Percentiles rank a stretch among this genome's conserved stretches.
Evolutionary conservation across 1,284 basidiomycete species (phyloP).

Genomic region (Prillingera fragicola): DNA sequence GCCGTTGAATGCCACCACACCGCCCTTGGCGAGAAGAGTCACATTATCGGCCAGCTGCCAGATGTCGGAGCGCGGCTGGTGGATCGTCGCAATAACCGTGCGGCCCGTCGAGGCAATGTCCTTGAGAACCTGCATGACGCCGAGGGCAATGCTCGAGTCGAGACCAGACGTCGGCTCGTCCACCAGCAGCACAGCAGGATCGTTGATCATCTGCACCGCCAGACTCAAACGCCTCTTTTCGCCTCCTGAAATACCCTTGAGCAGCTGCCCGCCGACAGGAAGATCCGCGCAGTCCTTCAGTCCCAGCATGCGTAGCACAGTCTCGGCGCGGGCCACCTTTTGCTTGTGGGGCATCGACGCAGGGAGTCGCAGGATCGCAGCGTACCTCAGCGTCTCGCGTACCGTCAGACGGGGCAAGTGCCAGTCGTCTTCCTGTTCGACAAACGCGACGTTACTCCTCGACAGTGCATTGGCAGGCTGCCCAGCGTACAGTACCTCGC

Average conservation of each 20-base stretch:
- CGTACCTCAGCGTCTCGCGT: conserved; percentile 49
- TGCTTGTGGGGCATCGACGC: conserved; percentile 47
- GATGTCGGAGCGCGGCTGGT: conserved; percentile 55
- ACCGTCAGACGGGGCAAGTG: conserved; percentile 52
- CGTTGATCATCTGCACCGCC: conserved; percentile 53
- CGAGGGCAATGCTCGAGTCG: conserved; percentile 53
- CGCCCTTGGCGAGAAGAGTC: conserved; percentile 53
- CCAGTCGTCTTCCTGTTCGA: conserved; percentile 55
- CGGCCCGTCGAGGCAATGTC: conserved; percentile 53
- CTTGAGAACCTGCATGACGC: conserved; percentile 48
- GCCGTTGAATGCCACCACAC: conserved; percentile 45
- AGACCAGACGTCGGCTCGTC: conserved; percentile 52
- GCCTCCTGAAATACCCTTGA: conserved; percentile 55
- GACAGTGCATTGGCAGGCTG: conserved; percentile 26
- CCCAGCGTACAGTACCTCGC: conserved; percentile 46
- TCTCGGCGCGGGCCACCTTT: conserved; percentile 52
- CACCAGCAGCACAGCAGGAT: conserved; percentile 51
- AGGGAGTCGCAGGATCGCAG: conserved; percentile 52
- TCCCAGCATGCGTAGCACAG: conserved; percentile 52
- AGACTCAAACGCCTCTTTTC: conserved; percentile 55
- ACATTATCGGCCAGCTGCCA: conserved; percentile 51
- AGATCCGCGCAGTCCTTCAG: conserved; percentile 54
- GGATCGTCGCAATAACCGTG: conserved; percentile 54
- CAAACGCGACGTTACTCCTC: conserved; percentile 50
- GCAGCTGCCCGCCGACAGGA: conserved; percentile 53